These are phyloP conservation scores for Aspergillus sergii DNA, from an alignment of 2,329 filamentous ascomycete genomes.

Conservation along the genomic window DNA sequence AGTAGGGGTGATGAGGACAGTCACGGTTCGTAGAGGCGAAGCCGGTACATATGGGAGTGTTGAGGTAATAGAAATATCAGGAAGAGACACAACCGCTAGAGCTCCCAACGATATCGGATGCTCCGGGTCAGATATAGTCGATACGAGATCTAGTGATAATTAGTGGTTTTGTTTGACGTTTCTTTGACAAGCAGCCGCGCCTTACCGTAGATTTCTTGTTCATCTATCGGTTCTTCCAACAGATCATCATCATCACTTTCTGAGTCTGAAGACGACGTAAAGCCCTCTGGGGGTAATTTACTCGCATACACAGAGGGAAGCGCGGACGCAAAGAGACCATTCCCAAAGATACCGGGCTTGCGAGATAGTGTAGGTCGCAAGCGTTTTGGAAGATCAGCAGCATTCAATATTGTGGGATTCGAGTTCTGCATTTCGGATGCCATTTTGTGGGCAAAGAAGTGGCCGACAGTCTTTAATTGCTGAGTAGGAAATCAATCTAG, in stretches of 20 bases:
- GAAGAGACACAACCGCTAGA: slow-evolving; percentile 92
- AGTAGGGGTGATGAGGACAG: slow-evolving; percentile 90
- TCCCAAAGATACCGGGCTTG: slow-evolving; percentile 43
- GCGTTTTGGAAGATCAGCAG: slow-evolving; percentile 84
- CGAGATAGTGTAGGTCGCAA: slow-evolving; percentile 47
- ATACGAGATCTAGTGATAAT: slow-evolving; percentile 73
- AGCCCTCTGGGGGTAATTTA: slow-evolving; percentile 52
- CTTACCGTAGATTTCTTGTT: slow-evolving; percentile 92
- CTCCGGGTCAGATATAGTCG: slow-evolving; percentile 92
- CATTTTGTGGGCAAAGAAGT: slow-evolving; percentile 24
- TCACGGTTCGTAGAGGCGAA: slow-evolving; percentile 70
- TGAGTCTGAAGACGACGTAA: slow-evolving; percentile 37
- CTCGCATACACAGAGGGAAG: slow-evolving; percentile 52
- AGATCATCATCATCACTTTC: slow-evolving; percentile 62
- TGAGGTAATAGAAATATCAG: slow-evolving; percentile 80
- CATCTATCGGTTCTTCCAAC: slow-evolving; percentile 81
- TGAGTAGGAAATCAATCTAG: background rate
- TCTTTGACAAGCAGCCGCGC: background rate
- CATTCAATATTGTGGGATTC: slow-evolving; percentile 89
- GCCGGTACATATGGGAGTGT: slow-evolving; percentile 61
- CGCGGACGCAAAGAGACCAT: slow-evolving; percentile 55
- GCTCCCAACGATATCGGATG: slow-evolving; percentile 93
- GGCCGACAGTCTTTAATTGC: background rate
- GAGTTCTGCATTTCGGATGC: slow-evolving; percentile 52
- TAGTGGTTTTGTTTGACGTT: background rate